These are phyloP conservation scores for Platanthera guangdongensis DNA, from an alignment of 106 monocot genomes.

Conservation along the genomic window DNA sequence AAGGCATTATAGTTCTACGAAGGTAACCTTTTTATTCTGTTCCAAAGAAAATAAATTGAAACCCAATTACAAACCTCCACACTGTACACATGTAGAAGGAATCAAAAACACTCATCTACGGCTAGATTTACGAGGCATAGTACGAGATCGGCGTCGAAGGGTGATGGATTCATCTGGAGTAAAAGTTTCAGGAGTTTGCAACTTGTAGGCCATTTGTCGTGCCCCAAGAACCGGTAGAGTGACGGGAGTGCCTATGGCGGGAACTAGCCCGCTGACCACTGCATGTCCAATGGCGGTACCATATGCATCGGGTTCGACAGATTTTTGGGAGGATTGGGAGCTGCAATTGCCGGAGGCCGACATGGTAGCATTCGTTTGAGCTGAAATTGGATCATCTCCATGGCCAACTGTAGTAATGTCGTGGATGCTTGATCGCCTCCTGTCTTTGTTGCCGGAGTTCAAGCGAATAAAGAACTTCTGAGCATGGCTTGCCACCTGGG, in stretches of 20 bases:
- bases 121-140: background rate
- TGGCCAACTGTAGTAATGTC: constrained; percentile 4
- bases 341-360: background rate
- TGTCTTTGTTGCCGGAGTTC: constrained; percentile 8
- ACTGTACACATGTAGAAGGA: background rate
- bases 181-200: background rate
- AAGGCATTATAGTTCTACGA: background rate
- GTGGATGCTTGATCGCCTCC: constrained; percentile 5
- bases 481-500: constrained; percentile 17
- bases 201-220: background rate
- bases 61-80: background rate
- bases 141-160: background rate
- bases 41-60: background rate
- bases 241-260: constrained; percentile 1
- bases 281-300: constrained; percentile 2
- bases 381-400: background rate
- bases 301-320: background rate
- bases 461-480: constrained; percentile 17
- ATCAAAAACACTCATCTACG: background rate
- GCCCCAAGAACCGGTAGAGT: background rate
- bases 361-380: background rate
- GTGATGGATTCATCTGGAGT: background rate
- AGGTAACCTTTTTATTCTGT: background rate
- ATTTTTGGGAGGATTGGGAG: background rate
- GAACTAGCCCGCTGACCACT: background rate